phyloP scores from a whole-genome alignment of 2,329 filamentous ascomycete species.

The Albifimbria verrucaria region DNA sequence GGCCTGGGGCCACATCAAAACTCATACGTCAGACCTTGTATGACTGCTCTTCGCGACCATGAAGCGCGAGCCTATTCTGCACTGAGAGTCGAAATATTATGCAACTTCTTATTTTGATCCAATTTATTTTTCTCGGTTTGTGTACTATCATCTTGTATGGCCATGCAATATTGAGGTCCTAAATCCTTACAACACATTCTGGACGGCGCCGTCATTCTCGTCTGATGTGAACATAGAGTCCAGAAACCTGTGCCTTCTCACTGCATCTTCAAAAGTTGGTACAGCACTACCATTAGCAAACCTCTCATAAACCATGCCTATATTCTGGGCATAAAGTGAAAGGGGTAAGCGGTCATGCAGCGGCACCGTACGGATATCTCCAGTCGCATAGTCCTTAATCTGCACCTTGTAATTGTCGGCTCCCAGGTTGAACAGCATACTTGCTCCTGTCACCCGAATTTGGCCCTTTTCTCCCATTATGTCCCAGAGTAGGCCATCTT shows the following conservation, averaged over 20 bases:
- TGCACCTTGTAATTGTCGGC: conserved; percentile 3
- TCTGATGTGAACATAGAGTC: background rate
- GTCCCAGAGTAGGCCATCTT: conserved; percentile 2
- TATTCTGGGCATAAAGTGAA: background rate
- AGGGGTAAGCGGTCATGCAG: background rate
- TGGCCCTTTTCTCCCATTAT: conserved; percentile 52
- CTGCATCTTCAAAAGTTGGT: background rate
- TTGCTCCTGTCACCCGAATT: conserved; percentile 33
- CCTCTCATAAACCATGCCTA: background rate
- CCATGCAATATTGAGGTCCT: too few relatives aligned
- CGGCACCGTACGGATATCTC: conserved; percentile 28
- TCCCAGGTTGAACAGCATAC: conserved; percentile 7
- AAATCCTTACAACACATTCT: too few relatives aligned
- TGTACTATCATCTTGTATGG: too few relatives aligned
- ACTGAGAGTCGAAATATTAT: too few relatives aligned
- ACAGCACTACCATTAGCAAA: background rate
- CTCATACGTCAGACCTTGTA: too few relatives aligned
- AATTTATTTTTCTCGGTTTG: too few relatives aligned
- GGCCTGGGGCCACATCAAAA: too few relatives aligned
- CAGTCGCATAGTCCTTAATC: background rate
- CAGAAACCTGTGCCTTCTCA: background rate
- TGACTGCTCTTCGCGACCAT: too few relatives aligned
- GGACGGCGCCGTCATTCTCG: background rate
- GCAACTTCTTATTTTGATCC: too few relatives aligned
- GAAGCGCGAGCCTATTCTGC: too few relatives aligned